A percentile compares a stretch with the other conserved stretches of the same genome.
phyloP scores from a whole-genome alignment of 257 asterid species.

The Dorcoceras hygrometricum region DNA sequence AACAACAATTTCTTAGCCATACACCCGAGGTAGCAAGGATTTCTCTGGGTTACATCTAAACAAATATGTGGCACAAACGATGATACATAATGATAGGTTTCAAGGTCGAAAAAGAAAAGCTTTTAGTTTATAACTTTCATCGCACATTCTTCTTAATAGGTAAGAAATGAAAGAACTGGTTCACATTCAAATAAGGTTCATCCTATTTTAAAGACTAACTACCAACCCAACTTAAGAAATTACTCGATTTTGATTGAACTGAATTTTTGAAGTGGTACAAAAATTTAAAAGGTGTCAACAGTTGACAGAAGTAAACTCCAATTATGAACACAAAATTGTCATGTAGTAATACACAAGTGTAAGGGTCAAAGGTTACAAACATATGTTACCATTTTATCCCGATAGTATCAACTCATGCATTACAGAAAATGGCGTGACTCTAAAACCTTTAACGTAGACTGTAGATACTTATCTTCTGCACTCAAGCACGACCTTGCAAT shows the following conservation, averaged over 20 bases:
- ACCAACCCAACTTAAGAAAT: background rate
- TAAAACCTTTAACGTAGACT: constrained; percentile 48
- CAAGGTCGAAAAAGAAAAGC: too few species aligned
- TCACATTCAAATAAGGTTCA: too few species aligned
- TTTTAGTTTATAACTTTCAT: too few species aligned
- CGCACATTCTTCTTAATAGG: too few species aligned
- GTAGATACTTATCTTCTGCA: constrained; percentile 47
- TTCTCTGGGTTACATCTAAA: too few species aligned
- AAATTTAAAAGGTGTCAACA: background rate
- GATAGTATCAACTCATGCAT: background rate
- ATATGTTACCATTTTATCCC: background rate
- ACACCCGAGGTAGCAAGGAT: background rate
- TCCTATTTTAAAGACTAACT: too few species aligned
- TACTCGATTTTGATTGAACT: background rate
- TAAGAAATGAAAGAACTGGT: too few species aligned
- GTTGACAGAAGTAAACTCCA: background rate
- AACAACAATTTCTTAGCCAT: background rate
- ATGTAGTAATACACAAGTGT: constrained; percentile 15
- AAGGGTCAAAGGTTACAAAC: background rate
- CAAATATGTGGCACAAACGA: too few species aligned
- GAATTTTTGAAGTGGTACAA: background rate
- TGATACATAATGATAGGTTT: too few species aligned
- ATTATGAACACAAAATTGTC: background rate
- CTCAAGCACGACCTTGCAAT: constrained; percentile 59
- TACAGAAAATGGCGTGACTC: constrained; percentile 22